Evolutionary conservation across 768 basidiomycete genomes (phyloP).

Genomic region (Suillus lakei): DNA sequence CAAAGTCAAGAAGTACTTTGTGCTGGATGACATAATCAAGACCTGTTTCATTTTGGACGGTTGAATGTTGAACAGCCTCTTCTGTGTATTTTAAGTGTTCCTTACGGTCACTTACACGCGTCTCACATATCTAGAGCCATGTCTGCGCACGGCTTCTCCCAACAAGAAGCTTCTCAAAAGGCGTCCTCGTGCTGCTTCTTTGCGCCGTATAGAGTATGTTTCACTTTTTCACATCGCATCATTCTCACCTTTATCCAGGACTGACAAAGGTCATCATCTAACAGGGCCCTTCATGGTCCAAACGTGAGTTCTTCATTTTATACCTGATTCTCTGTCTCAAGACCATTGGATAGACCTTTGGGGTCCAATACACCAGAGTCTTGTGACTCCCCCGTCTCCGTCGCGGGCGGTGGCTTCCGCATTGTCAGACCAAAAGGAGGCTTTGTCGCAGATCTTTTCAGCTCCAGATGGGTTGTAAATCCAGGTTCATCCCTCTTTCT

Average conservation of each 20-base stretch:
- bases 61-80: background rate
- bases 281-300: slow-evolving; percentile 66
- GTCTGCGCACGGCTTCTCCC: slow-evolving; percentile 4
- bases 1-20: too few relatives aligned
- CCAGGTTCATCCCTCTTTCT: slow-evolving; percentile 54
- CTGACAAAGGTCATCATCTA: slow-evolving; percentile 63
- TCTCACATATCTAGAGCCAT: background rate
- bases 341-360: slow-evolving; percentile 38
- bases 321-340: background rate
- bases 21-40: slow-evolving; percentile 9
- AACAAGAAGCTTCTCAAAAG: slow-evolving; percentile 13
- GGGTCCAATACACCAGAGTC: slow-evolving; percentile 43
- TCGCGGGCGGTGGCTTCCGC: slow-evolving; percentile 22
- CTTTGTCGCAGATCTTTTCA: slow-evolving; percentile 55
- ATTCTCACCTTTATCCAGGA: slow-evolving; percentile 37
- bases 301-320: slow-evolving; percentile 49
- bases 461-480: slow-evolving; percentile 72
- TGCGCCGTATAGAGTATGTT: slow-evolving; percentile 35
- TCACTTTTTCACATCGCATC: slow-evolving; percentile 4
- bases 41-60: background rate
- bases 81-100: background rate
- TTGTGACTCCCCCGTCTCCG: slow-evolving; percentile 35
- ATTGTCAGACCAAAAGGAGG: slow-evolving; percentile 28
- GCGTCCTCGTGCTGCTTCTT: slow-evolving; percentile 10
- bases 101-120: too few relatives aligned